Evolutionary conservation across 305 asterid species (phyloP).

Genomic region (Solanum hybrid): DNA sequence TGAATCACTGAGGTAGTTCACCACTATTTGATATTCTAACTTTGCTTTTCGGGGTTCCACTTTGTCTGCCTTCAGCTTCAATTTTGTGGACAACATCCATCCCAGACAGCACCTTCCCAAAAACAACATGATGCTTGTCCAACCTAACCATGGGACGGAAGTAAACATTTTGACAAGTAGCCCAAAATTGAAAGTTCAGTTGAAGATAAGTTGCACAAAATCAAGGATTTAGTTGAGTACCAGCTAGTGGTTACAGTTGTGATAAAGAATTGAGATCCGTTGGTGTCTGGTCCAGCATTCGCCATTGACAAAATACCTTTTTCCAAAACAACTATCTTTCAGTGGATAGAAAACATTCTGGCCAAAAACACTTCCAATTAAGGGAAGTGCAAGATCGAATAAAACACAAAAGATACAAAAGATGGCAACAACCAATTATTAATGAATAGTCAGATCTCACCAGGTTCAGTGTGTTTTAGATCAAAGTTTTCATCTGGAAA

Average conservation of each 20-base stretch:
- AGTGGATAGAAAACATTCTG: neutral
- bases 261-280: conserved; percentile 90
- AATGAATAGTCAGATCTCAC: conserved; percentile 23
- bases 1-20: conserved; percentile 30
- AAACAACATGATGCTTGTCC: conserved; percentile 86
- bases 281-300: conserved; percentile 76
- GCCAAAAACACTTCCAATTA: neutral
- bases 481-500: conserved; percentile 81
- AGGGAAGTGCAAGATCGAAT: neutral
- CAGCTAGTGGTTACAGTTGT: conserved; percentile 77
- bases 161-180: neutral
- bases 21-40: conserved; percentile 57
- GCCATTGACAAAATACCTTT: conserved; percentile 89
- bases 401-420: neutral
- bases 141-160: conserved; percentile 32
- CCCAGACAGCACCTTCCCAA: conserved; percentile 78
- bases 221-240: conserved; percentile 17
- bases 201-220: neutral
- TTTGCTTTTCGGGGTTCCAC: conserved; percentile 46
- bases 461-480: conserved; percentile 73
- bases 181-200: neutral
- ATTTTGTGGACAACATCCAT: conserved; percentile 70
- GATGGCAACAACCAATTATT: neutral
- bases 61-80: conserved; percentile 52
- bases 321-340: neutral